A percentile compares a stretch with the other conserved stretches of the same genome.
Evolutionary conservation across 768 basidiomycete genomes (phyloP).

Genomic region (Lactifluus pinguis): DNA sequence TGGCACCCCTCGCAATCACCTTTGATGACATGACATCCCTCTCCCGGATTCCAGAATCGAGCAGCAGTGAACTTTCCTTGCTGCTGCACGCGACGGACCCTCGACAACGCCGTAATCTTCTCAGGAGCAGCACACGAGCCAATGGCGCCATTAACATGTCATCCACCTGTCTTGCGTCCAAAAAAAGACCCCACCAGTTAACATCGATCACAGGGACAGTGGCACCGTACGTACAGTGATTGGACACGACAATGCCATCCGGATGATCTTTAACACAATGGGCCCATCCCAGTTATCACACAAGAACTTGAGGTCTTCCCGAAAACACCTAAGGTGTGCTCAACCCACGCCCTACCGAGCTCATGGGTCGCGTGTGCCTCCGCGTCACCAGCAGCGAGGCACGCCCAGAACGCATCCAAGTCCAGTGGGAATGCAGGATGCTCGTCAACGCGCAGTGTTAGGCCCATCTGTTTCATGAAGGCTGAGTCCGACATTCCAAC

Average conservation of each 20-base stretch:
- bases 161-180: conserved; percentile 53
- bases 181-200: neutral
- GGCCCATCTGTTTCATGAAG: conserved; percentile 55
- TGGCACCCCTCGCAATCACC: conserved; percentile 81
- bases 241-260: conserved; percentile 72
- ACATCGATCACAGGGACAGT: neutral
- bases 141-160: conserved; percentile 73
- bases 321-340: conserved; percentile 53
- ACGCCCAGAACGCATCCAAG: conserved; percentile 36
- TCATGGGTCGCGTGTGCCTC: conserved; percentile 30
- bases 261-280: conserved; percentile 73
- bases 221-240: conserved; percentile 46
- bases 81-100: conserved; percentile 46
- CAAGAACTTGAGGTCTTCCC: conserved; percentile 65
- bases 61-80: conserved; percentile 57
- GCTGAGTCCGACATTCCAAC: conserved; percentile 67
- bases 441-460: conserved; percentile 35
- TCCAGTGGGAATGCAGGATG: conserved; percentile 52
- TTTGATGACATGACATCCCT: conserved; percentile 80
- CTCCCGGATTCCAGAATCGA: conserved; percentile 75
- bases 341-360: conserved; percentile 57
- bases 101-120: conserved; percentile 52
- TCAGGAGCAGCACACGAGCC: conserved; percentile 65
- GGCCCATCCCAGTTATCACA: conserved; percentile 71
- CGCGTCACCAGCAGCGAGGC: conserved; percentile 39